Base-by-base conservation (phyloP, 1,139 yeast species). In the Yamadazyma diospyri region DNA sequence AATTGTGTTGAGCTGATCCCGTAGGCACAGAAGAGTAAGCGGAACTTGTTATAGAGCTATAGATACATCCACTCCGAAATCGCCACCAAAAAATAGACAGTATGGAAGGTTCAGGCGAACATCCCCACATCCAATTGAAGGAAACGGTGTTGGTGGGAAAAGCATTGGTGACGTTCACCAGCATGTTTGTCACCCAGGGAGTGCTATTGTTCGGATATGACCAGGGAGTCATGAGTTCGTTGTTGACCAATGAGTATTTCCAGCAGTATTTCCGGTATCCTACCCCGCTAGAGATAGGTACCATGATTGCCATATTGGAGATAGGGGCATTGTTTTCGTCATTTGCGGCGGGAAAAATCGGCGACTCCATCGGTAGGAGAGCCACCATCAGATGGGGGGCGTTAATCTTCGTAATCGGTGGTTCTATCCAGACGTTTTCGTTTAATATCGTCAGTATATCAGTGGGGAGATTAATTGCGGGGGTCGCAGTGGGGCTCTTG, bases 401-500 rank as follows among this genome's bases (percentile, higher is more conserved):
- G 2, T 52, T 78, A 23, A 73, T 88, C 5, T 88, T 89, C 52
- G 82, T 85, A 7, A 50, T 83, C 14, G 97, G 97, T 12, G 97
- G 95, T 4, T 51, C 71, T 1, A 55, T 87, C 32, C 97, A 88
- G 58, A 72, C 94, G 1, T 50, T 61, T 29, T 61, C 77, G 0
- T 57, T 65, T 19, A 62, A 62, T 40, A 59, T 71, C 27, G 43
- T 59, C 33, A 51, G 63, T 28, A 65, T 88, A 56, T 77, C 85
- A 18, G 39, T 76, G 22, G 96, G 97, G 1, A 70, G 97, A 45
- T 70, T 87, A 29, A 70, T 88, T 26, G 76, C 89, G 28, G 97
- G 97, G 52, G 48, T 88, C 23, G 96, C 95, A 11, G 89, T 89
- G 29, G 97, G 97, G 9, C 72, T 86, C 50, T 68, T 89, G 36